phyloP scores from a whole-genome alignment of 805 yeast genomes.

The Suhomyces sp. region DNA sequence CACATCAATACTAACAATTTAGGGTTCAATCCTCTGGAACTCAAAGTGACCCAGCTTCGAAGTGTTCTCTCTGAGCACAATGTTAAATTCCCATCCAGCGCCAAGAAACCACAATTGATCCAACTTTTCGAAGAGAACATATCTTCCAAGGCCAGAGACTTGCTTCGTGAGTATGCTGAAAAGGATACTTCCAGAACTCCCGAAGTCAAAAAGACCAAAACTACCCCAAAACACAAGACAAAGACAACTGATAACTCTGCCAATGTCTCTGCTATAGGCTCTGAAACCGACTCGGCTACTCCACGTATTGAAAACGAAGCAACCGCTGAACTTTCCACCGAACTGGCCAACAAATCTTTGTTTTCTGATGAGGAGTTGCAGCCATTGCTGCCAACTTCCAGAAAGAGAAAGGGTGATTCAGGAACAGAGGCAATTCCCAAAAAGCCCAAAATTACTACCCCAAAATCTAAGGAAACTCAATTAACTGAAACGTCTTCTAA shows the following conservation, averaged over 20 bases:
- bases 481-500: neutral
- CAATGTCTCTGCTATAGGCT: neutral
- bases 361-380: conserved; percentile 38
- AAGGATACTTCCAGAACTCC: neutral
- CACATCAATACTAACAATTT: conserved; percentile 8
- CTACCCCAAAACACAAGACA: neutral
- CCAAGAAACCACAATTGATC: conserved; percentile 67
- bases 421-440: conserved; percentile 2
- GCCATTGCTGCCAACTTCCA: conserved; percentile 11
- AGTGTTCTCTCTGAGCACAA: conserved; percentile 60
- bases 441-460: conserved; percentile 2
- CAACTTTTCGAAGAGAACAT: conserved; percentile 56
- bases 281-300: neutral
- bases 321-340: neutral
- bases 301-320: neutral
- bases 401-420: conserved; percentile 3
- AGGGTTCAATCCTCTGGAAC: conserved; percentile 65
- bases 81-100: conserved; percentile 57
- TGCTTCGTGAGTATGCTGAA: conserved; percentile 30
- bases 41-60: conserved; percentile 70
- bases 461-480: neutral
- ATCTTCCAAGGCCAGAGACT: conserved; percentile 44
- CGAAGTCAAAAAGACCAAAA: neutral
- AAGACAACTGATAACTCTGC: neutral
- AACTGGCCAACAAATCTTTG: conserved; percentile 4